Evolutionary conservation across 495 filamentous ascomycete genomes (phyloP).

Genomic region (Bryoglossum gracile): DNA sequence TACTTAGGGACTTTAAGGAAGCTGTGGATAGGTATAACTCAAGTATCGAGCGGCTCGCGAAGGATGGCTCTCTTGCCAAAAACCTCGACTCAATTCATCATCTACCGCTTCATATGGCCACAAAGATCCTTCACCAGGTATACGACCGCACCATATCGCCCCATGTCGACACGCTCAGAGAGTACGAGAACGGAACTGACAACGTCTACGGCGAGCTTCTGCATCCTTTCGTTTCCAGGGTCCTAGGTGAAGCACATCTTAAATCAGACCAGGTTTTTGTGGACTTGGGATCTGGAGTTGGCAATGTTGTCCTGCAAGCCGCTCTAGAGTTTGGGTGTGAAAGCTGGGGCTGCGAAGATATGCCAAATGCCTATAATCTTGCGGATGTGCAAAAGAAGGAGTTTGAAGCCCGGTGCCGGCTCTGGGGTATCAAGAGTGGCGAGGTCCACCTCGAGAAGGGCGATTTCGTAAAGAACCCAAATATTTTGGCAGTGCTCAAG

Average conservation of each 20-base stretch:
- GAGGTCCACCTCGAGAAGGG: slow-evolving; percentile 73
- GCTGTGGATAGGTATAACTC: slow-evolving; percentile 72
- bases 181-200: slow-evolving; percentile 80
- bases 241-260: slow-evolving; percentile 68
- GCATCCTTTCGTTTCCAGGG: slow-evolving; percentile 70
- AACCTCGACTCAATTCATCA: slow-evolving; percentile 58
- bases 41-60: slow-evolving; percentile 48
- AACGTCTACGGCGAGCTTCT: slow-evolving; percentile 93
- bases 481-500: slow-evolving; percentile 63
- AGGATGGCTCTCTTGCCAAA: slow-evolving; percentile 58
- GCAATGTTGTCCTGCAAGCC: slow-evolving; percentile 91
- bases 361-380: slow-evolving; percentile 77
- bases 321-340: slow-evolving; percentile 90
- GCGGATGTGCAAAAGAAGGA: slow-evolving; percentile 82
- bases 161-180: slow-evolving; percentile 67
- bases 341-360: slow-evolving; percentile 94
- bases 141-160: slow-evolving; percentile 91
- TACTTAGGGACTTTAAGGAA: slow-evolving; percentile 57
- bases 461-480: slow-evolving; percentile 71
- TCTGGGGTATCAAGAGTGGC: slow-evolving; percentile 83
- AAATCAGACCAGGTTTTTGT: slow-evolving; percentile 80
- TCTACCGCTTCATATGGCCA: slow-evolving; percentile 61
- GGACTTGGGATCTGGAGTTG: slow-evolving; percentile 90
- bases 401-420: slow-evolving; percentile 71
- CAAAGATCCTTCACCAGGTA: slow-evolving; percentile 77